These are phyloP conservation scores for Trichoderma sp. DNA, from an alignment of 2,329 filamentous ascomycete species.

Conservation along the genomic window DNA sequence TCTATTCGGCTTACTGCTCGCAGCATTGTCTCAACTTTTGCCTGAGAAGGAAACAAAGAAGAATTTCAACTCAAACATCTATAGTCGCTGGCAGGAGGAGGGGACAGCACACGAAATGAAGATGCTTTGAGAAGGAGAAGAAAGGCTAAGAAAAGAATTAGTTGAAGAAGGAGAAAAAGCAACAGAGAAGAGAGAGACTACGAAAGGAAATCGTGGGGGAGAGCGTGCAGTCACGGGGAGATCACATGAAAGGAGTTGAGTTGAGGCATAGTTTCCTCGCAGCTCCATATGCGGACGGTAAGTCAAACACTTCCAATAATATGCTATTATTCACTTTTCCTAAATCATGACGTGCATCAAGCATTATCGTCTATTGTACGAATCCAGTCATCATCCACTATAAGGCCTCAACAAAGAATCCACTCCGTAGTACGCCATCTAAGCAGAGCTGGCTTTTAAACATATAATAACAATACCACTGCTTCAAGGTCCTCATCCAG, in stretches of 20 bases:
- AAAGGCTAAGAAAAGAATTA: too few relatives aligned
- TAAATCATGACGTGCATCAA: not conserved
- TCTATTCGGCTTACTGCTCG: too few relatives aligned
- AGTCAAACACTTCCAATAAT: not conserved
- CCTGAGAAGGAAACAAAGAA: too few relatives aligned
- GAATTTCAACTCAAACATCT: too few relatives aligned
- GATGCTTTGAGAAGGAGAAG: too few relatives aligned
- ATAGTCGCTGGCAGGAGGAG: too few relatives aligned
- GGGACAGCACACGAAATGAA: too few relatives aligned
- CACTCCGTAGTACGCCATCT: not conserved
- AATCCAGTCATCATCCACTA: not conserved
- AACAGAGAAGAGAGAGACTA: too few relatives aligned
- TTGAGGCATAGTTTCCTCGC: not conserved
- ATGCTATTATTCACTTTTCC: not conserved
- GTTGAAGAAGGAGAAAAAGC: too few relatives aligned
- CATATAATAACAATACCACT: not conserved
- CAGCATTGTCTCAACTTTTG: too few relatives aligned
- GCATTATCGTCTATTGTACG: not conserved
- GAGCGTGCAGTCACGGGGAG: not conserved
- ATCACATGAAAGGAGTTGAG: not conserved
- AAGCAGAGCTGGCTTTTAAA: not conserved
- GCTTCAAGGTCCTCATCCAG: not conserved
- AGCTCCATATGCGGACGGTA: not conserved
- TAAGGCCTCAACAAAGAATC: not conserved
- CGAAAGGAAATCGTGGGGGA: too few relatives aligned